Conservation (phyloP, 1,139 yeast genomes). For the Groenewaldozyma auringiensis region DNA sequence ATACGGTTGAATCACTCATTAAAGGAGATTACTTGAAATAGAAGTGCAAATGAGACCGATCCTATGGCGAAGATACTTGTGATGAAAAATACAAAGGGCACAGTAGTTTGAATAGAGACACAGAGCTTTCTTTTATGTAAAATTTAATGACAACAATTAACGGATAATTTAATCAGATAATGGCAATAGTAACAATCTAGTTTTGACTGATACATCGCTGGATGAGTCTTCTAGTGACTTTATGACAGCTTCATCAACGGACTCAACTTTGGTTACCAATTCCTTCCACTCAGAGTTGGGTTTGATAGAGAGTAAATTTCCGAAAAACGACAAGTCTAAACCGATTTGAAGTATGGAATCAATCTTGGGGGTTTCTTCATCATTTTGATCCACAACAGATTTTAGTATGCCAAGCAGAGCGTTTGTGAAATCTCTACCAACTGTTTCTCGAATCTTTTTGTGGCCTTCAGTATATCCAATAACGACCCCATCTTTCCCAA, state of each 20-base stretch:
- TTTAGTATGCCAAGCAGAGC: not conserved
- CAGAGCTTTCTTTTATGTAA: too few relatives aligned
- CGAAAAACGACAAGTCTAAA: not conserved
- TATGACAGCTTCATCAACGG: not conserved
- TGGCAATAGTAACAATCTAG: not conserved
- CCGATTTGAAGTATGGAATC: not conserved
- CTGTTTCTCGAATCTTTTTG: not conserved
- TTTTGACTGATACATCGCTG: not conserved
- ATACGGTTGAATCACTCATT: too few relatives aligned
- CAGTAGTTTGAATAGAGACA: too few relatives aligned
- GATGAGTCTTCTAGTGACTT: not conserved
- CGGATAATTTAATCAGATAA: not conserved
- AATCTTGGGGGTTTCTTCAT: not conserved
- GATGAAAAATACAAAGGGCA: not conserved
- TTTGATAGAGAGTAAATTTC: too few relatives aligned
- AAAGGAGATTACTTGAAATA: too few relatives aligned
- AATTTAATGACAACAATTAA: not conserved
- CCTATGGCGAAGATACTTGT: too few relatives aligned
- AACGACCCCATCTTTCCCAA: not conserved
- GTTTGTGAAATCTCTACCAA: not conserved
- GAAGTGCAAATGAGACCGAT: too few relatives aligned
- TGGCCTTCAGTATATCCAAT: not conserved
- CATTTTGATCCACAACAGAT: not conserved
- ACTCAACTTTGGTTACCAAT: not conserved
- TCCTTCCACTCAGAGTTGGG: not conserved